Conservation (phyloP, 352 stramenopile genomes). For the Pythium sukuiense region DNA sequence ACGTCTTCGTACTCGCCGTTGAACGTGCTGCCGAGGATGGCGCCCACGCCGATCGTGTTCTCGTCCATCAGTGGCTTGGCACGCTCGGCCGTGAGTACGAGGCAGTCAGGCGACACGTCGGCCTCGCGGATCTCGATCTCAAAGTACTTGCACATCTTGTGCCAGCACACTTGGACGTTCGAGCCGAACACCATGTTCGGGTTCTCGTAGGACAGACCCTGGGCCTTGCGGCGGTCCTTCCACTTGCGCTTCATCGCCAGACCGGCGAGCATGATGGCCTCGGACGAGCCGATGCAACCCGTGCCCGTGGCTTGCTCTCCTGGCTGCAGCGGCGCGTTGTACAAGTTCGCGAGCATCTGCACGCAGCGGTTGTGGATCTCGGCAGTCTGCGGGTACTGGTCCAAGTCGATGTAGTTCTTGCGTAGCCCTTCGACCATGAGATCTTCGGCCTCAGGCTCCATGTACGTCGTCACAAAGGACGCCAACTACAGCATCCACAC, state of each 20-base stretch:
- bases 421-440: conserved; percentile 85
- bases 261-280: conserved; percentile 90
- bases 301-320: conserved; percentile 75
- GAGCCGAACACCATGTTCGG: conserved; percentile 93
- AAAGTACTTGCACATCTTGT: conserved; percentile 96
- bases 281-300: conserved; percentile 91
- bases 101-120: conserved; percentile 80
- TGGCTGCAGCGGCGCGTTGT: conserved; percentile 68
- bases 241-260: conserved; percentile 92
- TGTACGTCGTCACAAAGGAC: conserved; percentile 92
- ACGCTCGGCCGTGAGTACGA: conserved; percentile 85
- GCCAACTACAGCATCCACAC: conserved; percentile 44
- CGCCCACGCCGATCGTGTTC: conserved; percentile 91
- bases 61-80: conserved; percentile 83
- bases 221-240: conserved; percentile 81
- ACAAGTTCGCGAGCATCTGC: conserved; percentile 91
- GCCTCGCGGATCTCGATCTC: conserved; percentile 90
- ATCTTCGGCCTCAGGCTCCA: conserved; percentile 90
- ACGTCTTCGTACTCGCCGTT: conserved; percentile 94
- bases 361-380: conserved; percentile 94
- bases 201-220: conserved; percentile 76
- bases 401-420: conserved; percentile 94
- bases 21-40: conserved; percentile 92
- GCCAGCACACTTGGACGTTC: conserved; percentile 93
- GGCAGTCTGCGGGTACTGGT: conserved; percentile 92